phyloP scores from a whole-genome alignment of 768 basidiomycete species.

The Leccinum disarticulatum region DNA sequence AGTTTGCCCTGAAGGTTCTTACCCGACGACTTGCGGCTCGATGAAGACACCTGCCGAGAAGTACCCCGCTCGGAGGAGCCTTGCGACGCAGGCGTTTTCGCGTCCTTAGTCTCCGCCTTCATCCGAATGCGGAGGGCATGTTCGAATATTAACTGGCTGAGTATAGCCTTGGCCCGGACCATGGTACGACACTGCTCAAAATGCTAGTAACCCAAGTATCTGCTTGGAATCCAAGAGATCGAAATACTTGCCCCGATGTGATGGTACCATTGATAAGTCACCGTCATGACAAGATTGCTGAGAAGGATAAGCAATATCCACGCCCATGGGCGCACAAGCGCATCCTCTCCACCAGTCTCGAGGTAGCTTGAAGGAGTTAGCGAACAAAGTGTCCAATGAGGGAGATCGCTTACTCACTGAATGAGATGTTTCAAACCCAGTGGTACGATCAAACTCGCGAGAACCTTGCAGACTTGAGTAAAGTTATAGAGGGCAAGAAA shows the following conservation, averaged over 20 bases:
- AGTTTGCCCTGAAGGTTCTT: conserved; percentile 4
- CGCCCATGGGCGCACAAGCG: conserved; percentile 1
- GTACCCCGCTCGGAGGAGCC: not conserved
- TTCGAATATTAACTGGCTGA: conserved; percentile 4
- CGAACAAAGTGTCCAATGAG: not conserved
- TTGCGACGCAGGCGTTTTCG: not conserved
- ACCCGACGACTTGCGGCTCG: not conserved
- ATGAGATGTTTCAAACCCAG: conserved; percentile 1
- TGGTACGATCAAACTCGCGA: not conserved
- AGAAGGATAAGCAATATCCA: conserved; percentile 3
- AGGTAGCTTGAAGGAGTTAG: not conserved
- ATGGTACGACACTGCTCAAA: not conserved
- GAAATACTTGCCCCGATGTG: not conserved
- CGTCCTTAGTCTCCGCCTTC: not conserved
- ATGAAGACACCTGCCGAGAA: not conserved
- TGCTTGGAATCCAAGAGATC: not conserved
- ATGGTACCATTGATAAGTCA: conserved; percentile 3
- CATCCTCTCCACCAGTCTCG: not conserved
- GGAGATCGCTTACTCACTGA: not conserved
- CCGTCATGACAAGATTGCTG: not conserved
- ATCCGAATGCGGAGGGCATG: conserved; percentile 4
- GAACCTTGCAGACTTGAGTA: not conserved
- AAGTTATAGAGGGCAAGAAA: not conserved
- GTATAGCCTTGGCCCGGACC: conserved; percentile 4
- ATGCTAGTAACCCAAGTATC: not conserved